Base-by-base conservation (phyloP, 192 early-diverging fungal species). In the Spinellus fusiger region DNA sequence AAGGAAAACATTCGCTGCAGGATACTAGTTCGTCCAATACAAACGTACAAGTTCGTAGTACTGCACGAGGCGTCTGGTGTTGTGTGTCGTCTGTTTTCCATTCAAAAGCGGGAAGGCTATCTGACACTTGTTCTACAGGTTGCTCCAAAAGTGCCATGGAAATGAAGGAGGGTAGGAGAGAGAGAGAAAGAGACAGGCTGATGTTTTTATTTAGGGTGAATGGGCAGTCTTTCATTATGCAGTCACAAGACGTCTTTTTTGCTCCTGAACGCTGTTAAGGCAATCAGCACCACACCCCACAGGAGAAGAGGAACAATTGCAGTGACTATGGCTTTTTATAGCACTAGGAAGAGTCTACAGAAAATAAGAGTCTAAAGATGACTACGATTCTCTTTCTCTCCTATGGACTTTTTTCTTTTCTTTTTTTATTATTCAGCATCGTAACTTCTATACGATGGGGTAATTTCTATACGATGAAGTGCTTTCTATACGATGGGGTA, bases 11-110 rank as follows among this genome's bases (percentile, higher is more conserved):
- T 16, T 66, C 54, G 22, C 55, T 46, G 26, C 50, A 54, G 4
- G 70, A 72, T 20, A 66, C 23, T 23, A 72, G 34, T 48, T 66
- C 59, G 38, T 66, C 48, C 15, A 70, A 50, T 5, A 70, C 46
- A 54, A 49, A 66, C 13, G 33, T 52, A 28, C 65, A 66, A 10
- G 26, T 34, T 18, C 57, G 57, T 25, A 59, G 13, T 6, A 44
- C 7, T n/a, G 13, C 25, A 34, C 26, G 18, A 18, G 35, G 25
- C 35, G 46, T 38, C 18, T 44, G 40, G 40, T n/a, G 18, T 44
- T 18, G 40, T 44, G 13, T 44, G 13, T 44, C 40, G 40, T 44
- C 40, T 44, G 40, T 2, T 10, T 3, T 2, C 40, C 40, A 44
- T 10, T 44, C 40, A 10, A 44, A 44, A 44, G 40, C 18, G 10